Percentiles rank a stretch among this genome's conserved stretches.
Evolutionary conservation across 139 green algal genomes (phyloP).

Genomic region (Coccomyxa sp.): DNA sequence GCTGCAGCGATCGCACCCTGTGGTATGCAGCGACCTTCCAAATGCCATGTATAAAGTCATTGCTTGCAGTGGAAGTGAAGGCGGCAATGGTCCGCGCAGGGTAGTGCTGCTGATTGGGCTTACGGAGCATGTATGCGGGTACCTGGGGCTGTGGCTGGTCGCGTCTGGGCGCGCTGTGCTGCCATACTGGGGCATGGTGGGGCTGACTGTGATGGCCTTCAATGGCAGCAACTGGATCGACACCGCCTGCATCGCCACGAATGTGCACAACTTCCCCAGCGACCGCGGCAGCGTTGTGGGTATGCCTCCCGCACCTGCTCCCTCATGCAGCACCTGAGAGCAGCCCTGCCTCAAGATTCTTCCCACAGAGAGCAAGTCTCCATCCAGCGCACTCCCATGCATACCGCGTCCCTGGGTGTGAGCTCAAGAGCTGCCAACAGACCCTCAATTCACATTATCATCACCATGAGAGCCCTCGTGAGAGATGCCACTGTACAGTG

Average conservation of each 20-base stretch:
- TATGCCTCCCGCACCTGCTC: background rate
- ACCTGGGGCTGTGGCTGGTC: conserved; percentile 4
- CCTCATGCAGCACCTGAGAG: no score
- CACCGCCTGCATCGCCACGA: conserved; percentile 64
- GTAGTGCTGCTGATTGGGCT: background rate
- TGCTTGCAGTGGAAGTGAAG: background rate
- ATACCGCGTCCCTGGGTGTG: background rate
- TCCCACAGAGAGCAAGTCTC: no score
- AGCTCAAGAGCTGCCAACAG: background rate
- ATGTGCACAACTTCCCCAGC: conserved; percentile 76
- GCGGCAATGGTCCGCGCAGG: background rate
- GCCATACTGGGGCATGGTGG: conserved; percentile 23
- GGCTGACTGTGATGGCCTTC: conserved; percentile 31
- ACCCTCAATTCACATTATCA: background rate
- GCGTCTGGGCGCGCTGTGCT: background rate
- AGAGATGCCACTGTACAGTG: background rate
- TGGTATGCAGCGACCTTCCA: no score
- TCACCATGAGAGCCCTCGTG: background rate
- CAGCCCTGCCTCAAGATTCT: no score
- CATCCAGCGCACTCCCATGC: background rate
- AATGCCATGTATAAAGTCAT: background rate
- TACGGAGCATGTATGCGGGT: background rate
- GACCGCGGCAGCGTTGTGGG: conserved; percentile 71
- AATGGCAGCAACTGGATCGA: conserved; percentile 68
- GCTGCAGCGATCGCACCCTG: no score